These are phyloP conservation scores for Talaromyces liani DNA, from an alignment of 495 filamentous ascomycete genomes.

Conservation along the genomic window DNA sequence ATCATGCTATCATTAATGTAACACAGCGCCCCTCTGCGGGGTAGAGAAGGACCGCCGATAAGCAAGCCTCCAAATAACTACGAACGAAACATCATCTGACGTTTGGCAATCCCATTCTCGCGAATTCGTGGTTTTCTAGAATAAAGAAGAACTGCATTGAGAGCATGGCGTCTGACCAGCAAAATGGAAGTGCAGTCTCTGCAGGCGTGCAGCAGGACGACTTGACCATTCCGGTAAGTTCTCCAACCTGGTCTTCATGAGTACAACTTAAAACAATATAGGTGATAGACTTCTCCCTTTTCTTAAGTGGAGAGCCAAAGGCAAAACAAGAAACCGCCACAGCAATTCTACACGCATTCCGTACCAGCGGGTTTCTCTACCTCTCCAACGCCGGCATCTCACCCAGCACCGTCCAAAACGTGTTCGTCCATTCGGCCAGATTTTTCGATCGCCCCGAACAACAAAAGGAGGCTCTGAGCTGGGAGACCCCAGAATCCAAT, in stretches of 20 bases:
- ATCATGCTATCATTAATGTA: neutral
- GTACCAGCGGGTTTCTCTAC: constrained; percentile 84
- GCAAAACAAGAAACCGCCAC: constrained; percentile 60
- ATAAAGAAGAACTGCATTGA: neutral
- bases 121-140: neutral
- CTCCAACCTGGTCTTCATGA: neutral
- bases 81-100: neutral
- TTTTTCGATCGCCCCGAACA: constrained; percentile 69
- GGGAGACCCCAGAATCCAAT: constrained; percentile 67
- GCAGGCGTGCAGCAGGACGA: constrained; percentile 59
- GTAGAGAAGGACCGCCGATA: neutral
- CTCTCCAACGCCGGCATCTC: constrained; percentile 71
- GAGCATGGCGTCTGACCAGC: neutral
- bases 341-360: constrained; percentile 71
- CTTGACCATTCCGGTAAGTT: constrained; percentile 60
- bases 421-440: constrained; percentile 63
- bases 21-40: neutral
- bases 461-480: constrained; percentile 63
- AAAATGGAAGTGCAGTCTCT: constrained; percentile 6
- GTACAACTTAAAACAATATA: constrained; percentile 20
- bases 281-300: constrained; percentile 81
- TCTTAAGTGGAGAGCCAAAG: constrained; percentile 55
- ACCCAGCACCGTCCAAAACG: constrained; percentile 43
- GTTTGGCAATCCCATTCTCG: neutral
- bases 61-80: neutral